A percentile compares a stretch with the other conserved stretches of the same genome.
Evolutionary conservation across 129 eudicot genomes (phyloP).

Genomic region (Erigeron canadensis): DNA sequence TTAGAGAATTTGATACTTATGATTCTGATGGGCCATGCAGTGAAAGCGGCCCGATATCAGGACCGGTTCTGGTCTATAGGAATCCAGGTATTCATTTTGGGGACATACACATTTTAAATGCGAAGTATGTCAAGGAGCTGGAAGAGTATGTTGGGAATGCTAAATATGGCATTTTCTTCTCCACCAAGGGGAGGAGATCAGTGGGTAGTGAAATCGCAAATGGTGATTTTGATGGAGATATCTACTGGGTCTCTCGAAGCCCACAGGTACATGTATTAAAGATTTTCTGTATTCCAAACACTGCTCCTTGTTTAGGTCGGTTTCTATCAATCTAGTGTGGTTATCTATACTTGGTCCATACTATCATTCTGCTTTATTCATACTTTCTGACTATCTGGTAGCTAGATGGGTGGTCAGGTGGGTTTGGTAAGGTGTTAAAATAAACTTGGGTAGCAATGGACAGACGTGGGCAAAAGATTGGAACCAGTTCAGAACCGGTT

Average conservation of each 20-base stretch:
- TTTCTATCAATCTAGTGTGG: no score
- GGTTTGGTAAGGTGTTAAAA: no score
- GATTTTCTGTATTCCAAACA: no score
- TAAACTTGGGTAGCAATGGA: no score
- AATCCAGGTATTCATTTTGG: slow-evolving; percentile 89
- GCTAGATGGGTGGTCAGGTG: no score
- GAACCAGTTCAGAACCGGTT: no score
- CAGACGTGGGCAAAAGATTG: no score
- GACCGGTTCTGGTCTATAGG: slow-evolving; percentile 70
- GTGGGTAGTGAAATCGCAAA: slow-evolving; percentile 76
- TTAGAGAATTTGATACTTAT: slow-evolving; percentile 17
- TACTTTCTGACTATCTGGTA: no score
- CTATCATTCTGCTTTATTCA: no score
- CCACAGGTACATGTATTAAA: slow-evolving; percentile 39
- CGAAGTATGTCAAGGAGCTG: slow-evolving; percentile 49
- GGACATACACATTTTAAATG: slow-evolving; percentile 64
- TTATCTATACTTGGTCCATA: background rate
- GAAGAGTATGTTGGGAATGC: slow-evolving; percentile 71
- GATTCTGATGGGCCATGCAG: slow-evolving; percentile 36
- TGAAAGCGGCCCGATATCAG: slow-evolving; percentile 70
- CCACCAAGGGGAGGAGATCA: slow-evolving; percentile 65
- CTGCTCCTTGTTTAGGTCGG: no score
- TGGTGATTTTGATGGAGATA: slow-evolving; percentile 91
- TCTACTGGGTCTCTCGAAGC: slow-evolving; percentile 72
- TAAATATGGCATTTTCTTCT: slow-evolving; percentile 78